phyloP scores from a whole-genome alignment of 805 yeast genomes.

The Saccharomycopsis malanga region DNA sequence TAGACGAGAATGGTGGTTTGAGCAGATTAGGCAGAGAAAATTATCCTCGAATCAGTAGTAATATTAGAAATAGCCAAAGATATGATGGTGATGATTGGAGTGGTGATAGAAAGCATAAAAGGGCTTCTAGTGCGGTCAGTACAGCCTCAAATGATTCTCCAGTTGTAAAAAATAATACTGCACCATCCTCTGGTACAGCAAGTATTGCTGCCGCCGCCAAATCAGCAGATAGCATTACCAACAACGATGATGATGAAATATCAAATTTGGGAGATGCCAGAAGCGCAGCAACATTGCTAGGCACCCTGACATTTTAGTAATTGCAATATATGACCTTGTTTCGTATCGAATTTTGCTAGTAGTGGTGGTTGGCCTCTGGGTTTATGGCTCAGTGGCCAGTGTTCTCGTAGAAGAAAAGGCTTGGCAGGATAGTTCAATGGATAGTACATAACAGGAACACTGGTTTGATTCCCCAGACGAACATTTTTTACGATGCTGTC shows the following conservation, averaged over 20 bases:
- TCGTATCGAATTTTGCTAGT: too few species aligned
- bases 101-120: constrained; percentile 38
- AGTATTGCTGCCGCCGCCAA: background rate
- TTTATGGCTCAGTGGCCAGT: too few species aligned
- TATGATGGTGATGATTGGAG: constrained; percentile 52
- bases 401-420: too few species aligned
- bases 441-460: too few species aligned
- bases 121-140: constrained; percentile 22
- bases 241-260: constrained; percentile 24
- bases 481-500: too few species aligned
- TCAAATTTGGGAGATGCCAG: constrained; percentile 49
- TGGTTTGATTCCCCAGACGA: too few species aligned
- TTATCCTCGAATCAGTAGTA: constrained; percentile 32
- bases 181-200: background rate
- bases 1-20: constrained; percentile 73
- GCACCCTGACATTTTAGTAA: constrained; percentile 59
- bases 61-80: constrained; percentile 31
- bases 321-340: too few species aligned
- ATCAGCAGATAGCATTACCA: constrained; percentile 19
- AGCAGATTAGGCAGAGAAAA: constrained; percentile 74
- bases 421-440: too few species aligned
- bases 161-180: too few species aligned
- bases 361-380: too few species aligned
- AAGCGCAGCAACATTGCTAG: constrained; percentile 75
- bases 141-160: background rate